Evolutionary conservation across 2,329 filamentous ascomycete species (phyloP).

Genomic region (Phaeosphaeria sp.): DNA sequence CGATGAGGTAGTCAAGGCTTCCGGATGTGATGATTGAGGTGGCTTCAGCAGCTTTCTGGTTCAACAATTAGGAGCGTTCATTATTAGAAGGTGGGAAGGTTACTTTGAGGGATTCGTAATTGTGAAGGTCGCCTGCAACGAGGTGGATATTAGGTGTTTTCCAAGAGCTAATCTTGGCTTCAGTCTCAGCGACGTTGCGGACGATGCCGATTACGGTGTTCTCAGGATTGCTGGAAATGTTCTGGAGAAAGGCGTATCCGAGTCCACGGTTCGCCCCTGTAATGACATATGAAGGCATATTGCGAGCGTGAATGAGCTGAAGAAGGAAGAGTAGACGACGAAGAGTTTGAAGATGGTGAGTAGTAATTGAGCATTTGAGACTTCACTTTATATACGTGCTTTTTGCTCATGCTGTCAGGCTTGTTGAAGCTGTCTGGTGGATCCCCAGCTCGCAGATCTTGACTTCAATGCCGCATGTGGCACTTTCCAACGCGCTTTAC

Average conservation of each 20-base stretch:
- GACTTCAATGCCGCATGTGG: not conserved
- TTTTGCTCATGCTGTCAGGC: not conserved
- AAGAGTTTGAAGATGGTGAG: too few relatives aligned
- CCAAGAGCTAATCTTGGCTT: conserved; percentile 10
- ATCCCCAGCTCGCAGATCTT: conserved; percentile 2
- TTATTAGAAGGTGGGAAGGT: too few relatives aligned
- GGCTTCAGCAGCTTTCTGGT: conserved; percentile 35
- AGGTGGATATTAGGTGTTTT: conserved; percentile 46
- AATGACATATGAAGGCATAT: conserved; percentile 42
- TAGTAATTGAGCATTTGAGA: not conserved
- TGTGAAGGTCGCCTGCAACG: conserved; percentile 45
- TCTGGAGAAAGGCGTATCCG: conserved; percentile 41
- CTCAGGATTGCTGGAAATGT: conserved; percentile 31
- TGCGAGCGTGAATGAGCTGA: not conserved
- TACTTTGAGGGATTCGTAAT: conserved; percentile 40
- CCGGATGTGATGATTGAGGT: conserved; percentile 43
- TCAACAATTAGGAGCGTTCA: not conserved
- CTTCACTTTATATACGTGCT: not conserved
- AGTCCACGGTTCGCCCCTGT: conserved; percentile 43
- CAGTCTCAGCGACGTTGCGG: conserved; percentile 23
- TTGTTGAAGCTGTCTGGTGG: not conserved
- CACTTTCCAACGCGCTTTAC: not conserved
- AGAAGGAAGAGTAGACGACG: not conserved
- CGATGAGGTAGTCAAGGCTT: conserved; percentile 52
- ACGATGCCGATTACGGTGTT: conserved; percentile 46